Conservation (phyloP, 2,329 filamentous ascomycete genomes). For the Seiridium cupressi region DNA sequence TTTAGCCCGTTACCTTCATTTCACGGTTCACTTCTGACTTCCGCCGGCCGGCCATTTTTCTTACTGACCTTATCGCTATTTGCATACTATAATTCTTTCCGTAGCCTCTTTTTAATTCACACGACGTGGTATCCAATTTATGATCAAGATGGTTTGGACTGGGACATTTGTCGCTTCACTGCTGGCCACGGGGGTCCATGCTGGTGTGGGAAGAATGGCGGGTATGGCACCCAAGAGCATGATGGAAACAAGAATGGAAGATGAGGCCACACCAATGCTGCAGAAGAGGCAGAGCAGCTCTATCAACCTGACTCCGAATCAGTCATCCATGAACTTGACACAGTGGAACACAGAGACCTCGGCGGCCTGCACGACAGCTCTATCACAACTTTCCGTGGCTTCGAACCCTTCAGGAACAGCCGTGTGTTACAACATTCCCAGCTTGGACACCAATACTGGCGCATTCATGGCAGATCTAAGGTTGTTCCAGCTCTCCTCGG, state of each 20-base stretch:
- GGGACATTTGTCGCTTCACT: constrained; percentile 30
- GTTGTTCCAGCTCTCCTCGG: constrained; percentile 66
- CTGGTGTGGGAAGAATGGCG: constrained; percentile 22
- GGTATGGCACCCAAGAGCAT: constrained; percentile 6
- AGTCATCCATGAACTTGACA: constrained; percentile 50
- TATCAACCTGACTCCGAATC: constrained; percentile 17
- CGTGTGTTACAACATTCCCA: constrained; percentile 79
- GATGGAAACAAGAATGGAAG: constrained; percentile 7
- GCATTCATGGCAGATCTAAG: constrained; percentile 76
- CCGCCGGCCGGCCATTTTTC: constrained; percentile 7
- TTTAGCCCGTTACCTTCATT: background rate
- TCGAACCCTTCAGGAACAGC: constrained; percentile 75
- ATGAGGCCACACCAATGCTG: constrained; percentile 4
- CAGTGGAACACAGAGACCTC: constrained; percentile 56
- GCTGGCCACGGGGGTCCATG: constrained; percentile 33
- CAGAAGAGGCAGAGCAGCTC: constrained; percentile 9
- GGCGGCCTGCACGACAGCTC: constrained; percentile 56
- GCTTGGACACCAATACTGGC: constrained; percentile 64
- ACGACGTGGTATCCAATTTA: constrained; percentile 4
- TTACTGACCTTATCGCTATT: background rate
- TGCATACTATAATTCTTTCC: background rate
- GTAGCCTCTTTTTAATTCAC: background rate
- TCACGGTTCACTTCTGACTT: background rate
- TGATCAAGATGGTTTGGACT: constrained; percentile 35
- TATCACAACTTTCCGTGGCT: constrained; percentile 54